Conservation (phyloP, 1,284 basidiomycete species). For the Malassezia yamatoensis region DNA sequence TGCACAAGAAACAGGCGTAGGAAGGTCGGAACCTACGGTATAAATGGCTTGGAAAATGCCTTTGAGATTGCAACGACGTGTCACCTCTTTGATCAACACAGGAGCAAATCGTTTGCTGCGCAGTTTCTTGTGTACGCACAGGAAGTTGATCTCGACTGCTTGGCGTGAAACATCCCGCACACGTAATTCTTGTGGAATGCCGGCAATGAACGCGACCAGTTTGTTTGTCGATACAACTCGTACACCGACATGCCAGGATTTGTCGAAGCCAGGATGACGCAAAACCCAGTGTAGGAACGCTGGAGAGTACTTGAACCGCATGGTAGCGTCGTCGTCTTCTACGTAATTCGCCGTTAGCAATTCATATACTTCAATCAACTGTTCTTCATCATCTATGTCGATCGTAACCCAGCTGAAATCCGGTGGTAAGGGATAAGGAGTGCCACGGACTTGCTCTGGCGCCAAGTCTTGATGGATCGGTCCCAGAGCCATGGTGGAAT, state of each 20-base stretch:
- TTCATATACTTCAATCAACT: slow-evolving; percentile 86
- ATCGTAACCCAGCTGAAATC: slow-evolving; percentile 86
- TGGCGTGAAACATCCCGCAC: slow-evolving; percentile 35
- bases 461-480: slow-evolving; percentile 76
- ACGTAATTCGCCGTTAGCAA: slow-evolving; percentile 88
- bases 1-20: slow-evolving; percentile 38
- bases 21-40: slow-evolving; percentile 55
- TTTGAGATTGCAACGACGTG: slow-evolving; percentile 75
- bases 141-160: slow-evolving; percentile 81
- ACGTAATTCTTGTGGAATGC: slow-evolving; percentile 58
- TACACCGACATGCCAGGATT: slow-evolving; percentile 93
- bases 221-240: slow-evolving; percentile 70
- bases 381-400: slow-evolving; percentile 62
- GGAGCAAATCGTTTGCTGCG: slow-evolving; percentile 90
- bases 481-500: slow-evolving; percentile 56
- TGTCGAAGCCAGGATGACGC: slow-evolving; percentile 80
- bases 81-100: slow-evolving; percentile 96
- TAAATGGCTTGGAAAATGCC: slow-evolving; percentile 96
- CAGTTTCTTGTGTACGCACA: slow-evolving; percentile 95
- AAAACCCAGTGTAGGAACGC: slow-evolving; percentile 94
- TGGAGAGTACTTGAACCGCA: slow-evolving; percentile 89
- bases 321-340: slow-evolving; percentile 87
- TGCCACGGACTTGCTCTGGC: slow-evolving; percentile 68
- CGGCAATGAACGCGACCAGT: slow-evolving; percentile 97
- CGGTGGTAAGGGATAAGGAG: slow-evolving; percentile 75